phyloP scores from a whole-genome alignment of 148 eudicot species.

The Arctostaphylos glauca region DNA sequence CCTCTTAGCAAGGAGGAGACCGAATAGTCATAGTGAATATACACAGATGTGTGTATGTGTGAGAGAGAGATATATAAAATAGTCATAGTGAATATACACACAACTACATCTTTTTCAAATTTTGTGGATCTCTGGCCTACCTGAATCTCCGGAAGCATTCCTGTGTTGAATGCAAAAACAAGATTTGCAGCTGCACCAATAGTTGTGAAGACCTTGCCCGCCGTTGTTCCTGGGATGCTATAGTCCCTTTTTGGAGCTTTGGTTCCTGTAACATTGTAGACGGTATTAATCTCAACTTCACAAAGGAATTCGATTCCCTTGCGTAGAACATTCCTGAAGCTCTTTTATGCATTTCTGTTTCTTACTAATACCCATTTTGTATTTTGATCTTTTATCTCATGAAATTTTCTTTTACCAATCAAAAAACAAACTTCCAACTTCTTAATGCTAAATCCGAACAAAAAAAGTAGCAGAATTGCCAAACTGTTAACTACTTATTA shows the following conservation, averaged over 20 bases:
- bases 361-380: too few species aligned
- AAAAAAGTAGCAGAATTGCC: neutral
- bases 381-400: too few species aligned
- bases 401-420: too few species aligned
- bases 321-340: neutral
- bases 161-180: constrained; percentile 87
- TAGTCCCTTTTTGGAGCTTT: constrained; percentile 71
- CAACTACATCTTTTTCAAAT: neutral
- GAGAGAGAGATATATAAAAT: too few species aligned
- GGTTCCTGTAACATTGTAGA: constrained; percentile 41
- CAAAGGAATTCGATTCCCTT: neutral
- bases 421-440: neutral
- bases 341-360: too few species aligned
- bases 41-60: too few species aligned
- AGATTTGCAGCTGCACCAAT: constrained; percentile 87
- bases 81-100: neutral
- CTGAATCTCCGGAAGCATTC: constrained; percentile 99
- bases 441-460: neutral
- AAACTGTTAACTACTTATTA: neutral
- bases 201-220: constrained; percentile 55
- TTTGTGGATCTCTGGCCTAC: constrained; percentile 27
- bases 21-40: too few species aligned
- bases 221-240: constrained; percentile 42
- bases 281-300: neutral
- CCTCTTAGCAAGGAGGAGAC: too few species aligned